Base-by-base conservation (phyloP, 2,329 filamentous ascomycete species). In the Decorospora gaudefroyi region DNA sequence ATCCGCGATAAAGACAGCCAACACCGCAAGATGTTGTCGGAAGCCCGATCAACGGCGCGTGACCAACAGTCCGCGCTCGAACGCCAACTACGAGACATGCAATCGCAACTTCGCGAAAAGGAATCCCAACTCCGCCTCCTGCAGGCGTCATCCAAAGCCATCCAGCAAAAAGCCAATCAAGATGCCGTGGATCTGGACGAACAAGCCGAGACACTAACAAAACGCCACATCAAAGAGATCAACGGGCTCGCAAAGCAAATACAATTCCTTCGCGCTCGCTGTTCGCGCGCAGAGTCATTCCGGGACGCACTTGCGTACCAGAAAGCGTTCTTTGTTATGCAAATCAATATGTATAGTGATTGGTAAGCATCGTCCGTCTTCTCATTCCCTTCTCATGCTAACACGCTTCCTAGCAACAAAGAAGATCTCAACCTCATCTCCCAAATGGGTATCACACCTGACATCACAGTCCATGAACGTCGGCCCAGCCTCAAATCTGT, bases 171-270 rank as follows among this genome's bases (percentile, higher is more conserved):
- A 22, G 57, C 61, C n/a, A 55, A 52, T 10, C 58, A 65, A 26
- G 61, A 67, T 25, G 58, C 61, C 8, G 46, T 67, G 18, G 59
- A 64, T 26, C 53, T 69, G 2, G 63, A 67, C 27, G 57, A 76
- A 18, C 76, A 80, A 42, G 77, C 84, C 33, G 77, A 82, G 33
- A 79, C 83, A 43, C 83, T 86, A 31, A 84, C 90, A 61, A 82
- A 82, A 55, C 77, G 81, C 30, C 88, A 93, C 68, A 76, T 78
- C 60, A 85, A 84, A 69, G 88, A 95, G 72, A 75, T 96, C 39
- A 83, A 85, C 56, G 92, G 92, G 12, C 78, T 97, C 65, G 82
- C 83, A 39, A 87, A 93, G 73, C 91, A 97, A 72, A 92, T 97
- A 67, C 82, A 90, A 62, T 97, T 88, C 84, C 83, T 97, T 68